Evolutionary conservation across 441 rosid genomes (phyloP), one percentile per base, ranked within the genome.

Genomic region (Theobroma grandiflorum): DNA sequence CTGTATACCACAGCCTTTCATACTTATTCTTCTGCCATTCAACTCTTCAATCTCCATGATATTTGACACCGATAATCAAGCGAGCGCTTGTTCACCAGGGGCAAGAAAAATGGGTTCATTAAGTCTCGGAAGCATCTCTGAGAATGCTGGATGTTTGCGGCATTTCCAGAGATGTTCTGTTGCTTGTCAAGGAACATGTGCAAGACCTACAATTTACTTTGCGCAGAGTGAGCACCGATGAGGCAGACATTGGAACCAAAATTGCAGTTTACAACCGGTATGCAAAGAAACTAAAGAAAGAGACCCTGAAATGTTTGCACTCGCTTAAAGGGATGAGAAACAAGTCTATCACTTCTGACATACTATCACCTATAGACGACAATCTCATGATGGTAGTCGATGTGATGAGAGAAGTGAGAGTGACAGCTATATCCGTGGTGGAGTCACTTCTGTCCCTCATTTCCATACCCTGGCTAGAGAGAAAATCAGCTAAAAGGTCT

Each of bases 61-160:
- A n/a, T n/a, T n/a, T n/a, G n/a, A n/a, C n/a, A 22, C 89, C 90
- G 5, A 69, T 68, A 49, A 82, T 88, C 70, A 86, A 86, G 80
- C 86, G 82, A 67, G 87, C 91, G 16, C 76, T 90, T 11, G 78
- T 83, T 64, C 79, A 79, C 80, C 86, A 74, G 7, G 78, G 88
- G 43, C 91, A 89, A 42, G 90, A 87, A 64, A 90, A 84, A 81
- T 90, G 92, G 90, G 84, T 87, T 7, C 83, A 89, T 43, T 84
- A 88, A 79, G 92, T 87, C 62, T 88, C 94, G 0, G 97, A 93
- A 52, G 86, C 92, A 26, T 94, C 95, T 3, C 81, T 93, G 8
- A 88, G 74, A 77, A 93, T 93, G 95, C 76, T 93, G 68, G 97
- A 91, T 8, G 86, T 87, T 1, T 90, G 97, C 55, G 82, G 86